Percentiles rank a stretch among this genome's conserved stretches.
Evolutionary conservation across 768 basidiomycete species (phyloP).

Genomic region (Collybia sordida): DNA sequence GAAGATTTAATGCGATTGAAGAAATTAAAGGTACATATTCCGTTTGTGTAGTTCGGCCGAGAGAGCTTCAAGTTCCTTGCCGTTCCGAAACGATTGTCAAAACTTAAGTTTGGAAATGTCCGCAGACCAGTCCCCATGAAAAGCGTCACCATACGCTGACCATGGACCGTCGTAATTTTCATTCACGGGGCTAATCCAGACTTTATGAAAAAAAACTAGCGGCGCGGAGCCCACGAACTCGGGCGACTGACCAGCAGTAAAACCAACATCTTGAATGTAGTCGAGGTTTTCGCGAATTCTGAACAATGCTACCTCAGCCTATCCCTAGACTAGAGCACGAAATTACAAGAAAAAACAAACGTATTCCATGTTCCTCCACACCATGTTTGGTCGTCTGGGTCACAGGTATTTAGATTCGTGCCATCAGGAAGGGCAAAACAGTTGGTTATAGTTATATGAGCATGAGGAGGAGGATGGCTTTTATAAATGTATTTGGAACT

Average conservation of each 20-base stretch:
- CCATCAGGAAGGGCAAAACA: constrained; percentile 69
- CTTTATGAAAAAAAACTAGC: constrained; percentile 26
- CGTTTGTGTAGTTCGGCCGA: constrained; percentile 63
- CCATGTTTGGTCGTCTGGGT: constrained; percentile 62
- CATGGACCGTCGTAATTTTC: constrained; percentile 74
- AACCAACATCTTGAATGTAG: constrained; percentile 81
- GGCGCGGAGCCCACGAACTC: neutral
- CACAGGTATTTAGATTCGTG: constrained; percentile 52
- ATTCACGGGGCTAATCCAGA: constrained; percentile 84
- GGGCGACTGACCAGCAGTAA: constrained; percentile 60
- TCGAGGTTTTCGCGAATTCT: constrained; percentile 76
- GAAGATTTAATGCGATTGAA: constrained; percentile 1
- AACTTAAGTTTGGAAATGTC: constrained; percentile 62
- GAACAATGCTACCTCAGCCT: neutral
- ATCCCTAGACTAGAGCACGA: neutral
- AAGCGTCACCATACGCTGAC: constrained; percentile 77
- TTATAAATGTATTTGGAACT: constrained; percentile 11
- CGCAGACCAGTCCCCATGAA: constrained; percentile 85
- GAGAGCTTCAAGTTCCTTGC: constrained; percentile 61
- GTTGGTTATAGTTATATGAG: constrained; percentile 63
- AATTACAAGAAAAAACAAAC: constrained; percentile 23
- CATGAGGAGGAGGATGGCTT: too few relatives aligned
- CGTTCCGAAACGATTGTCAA: constrained; percentile 64
- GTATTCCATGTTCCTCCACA: constrained; percentile 89
- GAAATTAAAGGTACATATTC: constrained; percentile 52